A percentile compares a stretch with the other conserved stretches of the same genome.
These are phyloP conservation scores for Epichloe amarillans DNA, from an alignment of 2,329 filamentous ascomycete species.

Conservation along the genomic window DNA sequence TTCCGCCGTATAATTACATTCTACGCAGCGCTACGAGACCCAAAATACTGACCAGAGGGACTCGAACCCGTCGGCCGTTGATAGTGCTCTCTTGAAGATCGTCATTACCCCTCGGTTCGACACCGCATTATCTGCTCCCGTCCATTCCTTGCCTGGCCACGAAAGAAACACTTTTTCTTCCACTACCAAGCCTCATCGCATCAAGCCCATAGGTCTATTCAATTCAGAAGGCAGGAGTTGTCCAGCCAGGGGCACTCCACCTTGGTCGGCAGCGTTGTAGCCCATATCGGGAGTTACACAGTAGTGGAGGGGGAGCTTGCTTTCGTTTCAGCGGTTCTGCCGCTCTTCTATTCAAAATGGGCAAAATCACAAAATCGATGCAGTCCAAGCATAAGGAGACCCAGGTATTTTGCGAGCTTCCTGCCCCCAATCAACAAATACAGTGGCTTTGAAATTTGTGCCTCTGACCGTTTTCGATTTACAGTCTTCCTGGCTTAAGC, in stretches of 20 bases:
- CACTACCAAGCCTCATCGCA: background rate
- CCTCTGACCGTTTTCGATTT: background rate
- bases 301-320: slow-evolving; percentile 44
- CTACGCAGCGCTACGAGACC: background rate
- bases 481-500: slow-evolving; percentile 76
- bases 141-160: background rate
- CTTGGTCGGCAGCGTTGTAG: slow-evolving; percentile 24
- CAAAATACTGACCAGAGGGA: background rate
- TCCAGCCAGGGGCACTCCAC: slow-evolving; percentile 21
- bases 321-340: slow-evolving; percentile 39
- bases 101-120: background rate
- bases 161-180: background rate
- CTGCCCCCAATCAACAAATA: background rate
- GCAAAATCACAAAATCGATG: slow-evolving; percentile 54
- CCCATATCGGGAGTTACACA: slow-evolving; percentile 24
- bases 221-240: slow-evolving; percentile 13
- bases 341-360: slow-evolving; percentile 48
- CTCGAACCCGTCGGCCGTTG: background rate
- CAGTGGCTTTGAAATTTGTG: background rate
- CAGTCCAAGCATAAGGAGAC: slow-evolving; percentile 55
- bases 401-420: slow-evolving; percentile 33
- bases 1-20: no score
- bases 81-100: background rate
- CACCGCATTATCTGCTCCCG: background rate
- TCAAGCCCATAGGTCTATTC: background rate